Evolutionary conservation across 768 basidiomycete species (phyloP), one percentile per base, ranked within the genome.

Genomic region (Rhodotorula diobovata): DNA sequence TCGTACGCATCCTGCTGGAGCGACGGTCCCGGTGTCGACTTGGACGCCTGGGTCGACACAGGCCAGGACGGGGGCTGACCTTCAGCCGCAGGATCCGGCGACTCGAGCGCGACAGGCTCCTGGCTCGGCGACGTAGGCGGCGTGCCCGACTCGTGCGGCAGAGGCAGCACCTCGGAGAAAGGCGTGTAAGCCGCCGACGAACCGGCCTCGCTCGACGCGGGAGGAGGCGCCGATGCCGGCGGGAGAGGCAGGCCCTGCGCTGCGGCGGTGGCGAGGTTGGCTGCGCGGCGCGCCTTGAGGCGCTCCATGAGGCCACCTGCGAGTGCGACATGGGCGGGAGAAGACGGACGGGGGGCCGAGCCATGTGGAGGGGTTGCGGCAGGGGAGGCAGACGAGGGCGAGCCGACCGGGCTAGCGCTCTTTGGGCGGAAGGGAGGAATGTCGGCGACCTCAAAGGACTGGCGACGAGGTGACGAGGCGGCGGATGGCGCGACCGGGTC

Each of bases 221-320:
- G n/a, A 2, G 35, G 28, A 4, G 41, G 41, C 58, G 51, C 28
- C 28, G 51, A 15, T n/a, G n/a, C 25, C 48, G 23, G 34, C 6
- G 21, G 20, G 14, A 7, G 37, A 23, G 10, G 16, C 34, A 6
- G 16, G 5, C 1, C 12, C 46, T 15, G 43, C 53, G 10, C n/a
- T n/a, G 16, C 53, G 41, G 45, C 55, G 28, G n/a, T n/a, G n/a
- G 55, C 56, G 1, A 39, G 46, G 23, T 65, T 59, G 2, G 68
- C 57, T 30, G 69, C 69, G 3, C 69, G 59, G 50, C 61, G 64
- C 35, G 63, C 64, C 28, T 70, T 70, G 39, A 70, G 57, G 4
- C 69, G 46, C 34, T 61, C 69, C 53, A 70, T 55, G 39, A 70
- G 45, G 1, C 69, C 69, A 28, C 64, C 59, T 12, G 64, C 46